Percentiles rank a stretch among this genome's conserved stretches.
phyloP scores from a whole-genome alignment of 1,139 yeast genomes.

The Suhomyces choctaworum region DNA sequence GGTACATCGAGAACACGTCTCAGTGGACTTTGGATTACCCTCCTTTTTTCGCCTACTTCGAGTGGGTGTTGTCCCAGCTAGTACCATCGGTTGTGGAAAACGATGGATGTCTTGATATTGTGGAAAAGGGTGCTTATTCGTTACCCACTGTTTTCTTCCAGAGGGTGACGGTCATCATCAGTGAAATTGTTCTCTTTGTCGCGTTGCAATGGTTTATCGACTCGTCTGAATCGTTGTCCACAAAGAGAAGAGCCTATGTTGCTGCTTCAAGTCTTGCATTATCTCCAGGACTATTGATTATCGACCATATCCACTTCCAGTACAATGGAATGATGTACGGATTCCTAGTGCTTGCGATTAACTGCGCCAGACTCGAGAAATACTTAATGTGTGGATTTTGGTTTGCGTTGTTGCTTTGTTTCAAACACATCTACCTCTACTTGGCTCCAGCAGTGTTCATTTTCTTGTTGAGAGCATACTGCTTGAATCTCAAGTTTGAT shows the following conservation, averaged over 20 bases:
- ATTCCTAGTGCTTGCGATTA: constrained; percentile 68
- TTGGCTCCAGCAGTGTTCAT: constrained; percentile 93
- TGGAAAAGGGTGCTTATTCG: constrained; percentile 65
- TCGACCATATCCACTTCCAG: constrained; percentile 94
- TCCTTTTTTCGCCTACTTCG: constrained; percentile 95
- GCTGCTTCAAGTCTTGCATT: constrained; percentile 80
- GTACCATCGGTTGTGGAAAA: constrained; percentile 63
- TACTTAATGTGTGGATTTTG: constrained; percentile 67
- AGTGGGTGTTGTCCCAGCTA: constrained; percentile 70
- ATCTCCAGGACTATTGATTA: constrained; percentile 84
- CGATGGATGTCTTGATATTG: constrained; percentile 81
- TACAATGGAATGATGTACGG: constrained; percentile 95
- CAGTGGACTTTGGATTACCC: constrained; percentile 98
- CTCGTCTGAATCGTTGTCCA: constrained; percentile 36
- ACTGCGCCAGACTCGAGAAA: constrained; percentile 61
- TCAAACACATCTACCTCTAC: constrained; percentile 90
- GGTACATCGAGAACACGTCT: constrained; percentile 84
- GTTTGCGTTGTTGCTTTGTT: constrained; percentile 79
- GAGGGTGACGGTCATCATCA: constrained; percentile 71
- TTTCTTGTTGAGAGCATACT: constrained; percentile 70
- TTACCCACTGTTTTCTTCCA: constrained; percentile 81
- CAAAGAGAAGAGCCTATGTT: constrained; percentile 57
- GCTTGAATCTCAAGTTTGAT: constrained; percentile 48
- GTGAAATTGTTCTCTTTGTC: constrained; percentile 70
- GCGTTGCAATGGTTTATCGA: constrained; percentile 74